Conservation (phyloP, 2,329 filamentous ascomycete genomes). For the Aspergillus flavus region DNA sequence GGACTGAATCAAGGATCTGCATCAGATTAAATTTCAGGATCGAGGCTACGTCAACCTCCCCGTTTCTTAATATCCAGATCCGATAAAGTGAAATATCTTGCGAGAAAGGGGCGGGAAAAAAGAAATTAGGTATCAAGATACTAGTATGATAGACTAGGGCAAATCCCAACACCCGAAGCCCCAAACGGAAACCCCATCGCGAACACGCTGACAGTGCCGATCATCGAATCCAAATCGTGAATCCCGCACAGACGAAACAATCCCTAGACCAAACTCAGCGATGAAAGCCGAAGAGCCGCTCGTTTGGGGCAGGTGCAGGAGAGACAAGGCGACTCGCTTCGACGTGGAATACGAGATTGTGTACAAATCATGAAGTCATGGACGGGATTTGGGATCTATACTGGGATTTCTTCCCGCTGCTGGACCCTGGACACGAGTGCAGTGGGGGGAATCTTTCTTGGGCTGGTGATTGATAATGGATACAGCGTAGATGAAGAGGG, state of each 20-base stretch:
- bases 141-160: too few relatives aligned
- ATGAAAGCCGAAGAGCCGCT: neutral
- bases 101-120: neutral
- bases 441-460: neutral
- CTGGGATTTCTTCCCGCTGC: neutral
- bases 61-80: neutral
- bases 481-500: neutral
- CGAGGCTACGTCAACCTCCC: neutral
- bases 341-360: neutral
- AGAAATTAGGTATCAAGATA: neutral
- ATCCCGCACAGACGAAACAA: neutral
- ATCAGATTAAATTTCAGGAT: neutral
- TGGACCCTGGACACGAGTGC: neutral
- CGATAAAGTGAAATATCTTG: neutral
- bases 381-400: neutral
- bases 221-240: neutral
- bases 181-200: neutral
- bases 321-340: neutral
- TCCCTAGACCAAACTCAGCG: neutral
- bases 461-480: neutral
- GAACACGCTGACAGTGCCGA: neutral
- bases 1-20: neutral
- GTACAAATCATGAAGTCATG: neutral
- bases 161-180: neutral
- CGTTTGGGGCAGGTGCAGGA: neutral